Base-by-base conservation (phyloP, 2,329 filamentous ascomycete genomes). In the Pestalotiopsis sp. region DNA sequence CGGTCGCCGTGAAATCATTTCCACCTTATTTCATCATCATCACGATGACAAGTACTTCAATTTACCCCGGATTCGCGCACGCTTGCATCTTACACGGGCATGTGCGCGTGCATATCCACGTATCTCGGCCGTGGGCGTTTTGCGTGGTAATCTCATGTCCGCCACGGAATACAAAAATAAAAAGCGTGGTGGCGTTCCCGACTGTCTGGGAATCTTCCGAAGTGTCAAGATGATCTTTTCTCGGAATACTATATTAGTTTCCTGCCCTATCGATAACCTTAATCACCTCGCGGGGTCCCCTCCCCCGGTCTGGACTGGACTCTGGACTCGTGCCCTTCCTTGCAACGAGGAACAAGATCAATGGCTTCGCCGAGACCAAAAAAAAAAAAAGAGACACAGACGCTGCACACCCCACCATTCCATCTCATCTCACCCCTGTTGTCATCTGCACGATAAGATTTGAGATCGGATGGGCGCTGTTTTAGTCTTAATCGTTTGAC, bases 261-360 rank as follows among this genome's bases (percentile, higher is more conserved):
- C 23, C 20, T 57, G 25, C 63, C 31, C 63, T 66, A 66, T 66
- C 63, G 63, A 66, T 66, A 66, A 66, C 63, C 63, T 66, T 66
- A 66, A 36, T 57, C 27, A 36, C 27, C 25, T 31, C 31, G 31
- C 31, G 31, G 31, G 31, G 31, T 25, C 20, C n/a, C 27, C 23
- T 14, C 3, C n/a, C 31, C n/a, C 25, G 56, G 56, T 58, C 56
- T 58, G 45, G 45, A 13, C 56, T 58, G 45, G 45, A 4, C 13
- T 14, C 45, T n/a, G 45, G 45, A 20, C 57, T 39, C 20, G 25
- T 62, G n/a, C n/a, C 31, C n/a, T 36, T 36, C 31, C 31, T 36
- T 36, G 31, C 31, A 9, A 36, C 31, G 31, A 36, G 31, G 31
- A 36, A 36, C 31, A 13, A 36, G 14, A 36, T 25, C 12, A 45